Base-by-base conservation (phyloP, 805 yeast genomes). In the Wickerhamomyces mucosus region DNA sequence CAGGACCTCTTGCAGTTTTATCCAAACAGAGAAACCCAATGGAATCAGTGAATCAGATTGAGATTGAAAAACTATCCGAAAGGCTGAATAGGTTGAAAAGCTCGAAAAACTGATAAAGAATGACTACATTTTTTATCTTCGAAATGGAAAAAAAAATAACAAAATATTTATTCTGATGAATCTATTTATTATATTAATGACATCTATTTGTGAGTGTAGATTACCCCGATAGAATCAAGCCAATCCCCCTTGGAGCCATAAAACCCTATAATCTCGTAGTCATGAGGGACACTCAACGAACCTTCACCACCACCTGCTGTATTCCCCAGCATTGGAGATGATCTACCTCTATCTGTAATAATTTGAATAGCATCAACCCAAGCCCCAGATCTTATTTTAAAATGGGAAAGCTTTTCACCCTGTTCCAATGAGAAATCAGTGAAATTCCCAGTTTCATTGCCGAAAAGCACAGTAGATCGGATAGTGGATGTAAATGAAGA, bases 301-400 rank as follows among this genome's bases (percentile, higher is more conserved):
- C 73, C 69, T 7, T 65, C 50, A 4, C 78, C 68, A 8, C 81
- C 79, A 6, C 96, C 96, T 7, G 65, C 63, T 1, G 58, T 50
- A 29, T 81, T 81, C 11, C 96, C 96, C 42, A 61, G 69, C 65
- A 72, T 56, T 2, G 64, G 65, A 24, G 79, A 69, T 2, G 60
- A 45, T 38, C 75, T 61, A 2, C 79, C 80, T 4, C 50, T 49
- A 35, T 58, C 61, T 3, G 94, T 81, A 14, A 75, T 63, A 21
- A 92, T 59, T 49, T 82, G 92, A 15, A 84, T 59, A 2, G 79
- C 95, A 61, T 92, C 97, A 5, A 92, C 63, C 96, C 97, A 92
- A 2, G 66, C 75, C 9, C 97, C 97, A 26, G 74, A 63, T 41
- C 94, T 65, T 28, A 85, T 58, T 26, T 67, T 63, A 33, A 88